Evolutionary conservation across 331 rosid species (phyloP).

Genomic region (Quercus lobata): DNA sequence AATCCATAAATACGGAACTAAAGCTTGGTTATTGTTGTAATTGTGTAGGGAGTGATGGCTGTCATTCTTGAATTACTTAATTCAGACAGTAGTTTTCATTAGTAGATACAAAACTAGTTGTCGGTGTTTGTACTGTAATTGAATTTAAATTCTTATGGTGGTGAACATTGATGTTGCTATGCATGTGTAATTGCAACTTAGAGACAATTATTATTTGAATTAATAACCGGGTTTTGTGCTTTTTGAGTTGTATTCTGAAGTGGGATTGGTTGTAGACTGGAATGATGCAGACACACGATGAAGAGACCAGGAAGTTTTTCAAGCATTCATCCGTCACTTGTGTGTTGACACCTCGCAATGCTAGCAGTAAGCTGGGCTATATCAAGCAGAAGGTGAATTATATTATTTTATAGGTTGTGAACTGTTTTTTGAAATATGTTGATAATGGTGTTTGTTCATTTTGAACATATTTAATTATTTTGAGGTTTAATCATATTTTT

Average conservation of each 20-base stretch:
- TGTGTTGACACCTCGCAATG: slow-evolving; percentile 79
- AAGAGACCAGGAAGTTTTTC: slow-evolving; percentile 78
- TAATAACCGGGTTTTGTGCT: background rate
- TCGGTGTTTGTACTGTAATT: too few species aligned
- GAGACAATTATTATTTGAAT: too few species aligned
- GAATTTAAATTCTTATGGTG: too few species aligned
- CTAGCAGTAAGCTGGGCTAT: slow-evolving; percentile 70
- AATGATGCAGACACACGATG: slow-evolving; percentile 89
- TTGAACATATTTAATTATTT: background rate
- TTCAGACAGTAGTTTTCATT: too few species aligned
- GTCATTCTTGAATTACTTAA: too few species aligned
- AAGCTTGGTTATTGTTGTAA: too few species aligned
- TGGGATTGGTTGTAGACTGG: slow-evolving; percentile 58
- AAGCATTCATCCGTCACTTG: slow-evolving; percentile 90
- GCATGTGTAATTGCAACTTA: too few species aligned
- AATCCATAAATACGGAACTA: too few species aligned
- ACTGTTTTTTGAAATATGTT: background rate
- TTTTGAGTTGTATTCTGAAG: slow-evolving; percentile 5
- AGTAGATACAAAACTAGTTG: too few species aligned
- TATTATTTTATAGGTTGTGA: background rate
- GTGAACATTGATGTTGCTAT: too few species aligned
- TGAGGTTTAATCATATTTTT: background rate
- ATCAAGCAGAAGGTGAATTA: slow-evolving; percentile 74
- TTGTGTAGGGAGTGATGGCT: too few species aligned
- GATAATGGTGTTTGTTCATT: background rate